Evolutionary conservation across 352 stramenopile genomes (phyloP).

Genomic region (Phytophthora tentaculata): DNA sequence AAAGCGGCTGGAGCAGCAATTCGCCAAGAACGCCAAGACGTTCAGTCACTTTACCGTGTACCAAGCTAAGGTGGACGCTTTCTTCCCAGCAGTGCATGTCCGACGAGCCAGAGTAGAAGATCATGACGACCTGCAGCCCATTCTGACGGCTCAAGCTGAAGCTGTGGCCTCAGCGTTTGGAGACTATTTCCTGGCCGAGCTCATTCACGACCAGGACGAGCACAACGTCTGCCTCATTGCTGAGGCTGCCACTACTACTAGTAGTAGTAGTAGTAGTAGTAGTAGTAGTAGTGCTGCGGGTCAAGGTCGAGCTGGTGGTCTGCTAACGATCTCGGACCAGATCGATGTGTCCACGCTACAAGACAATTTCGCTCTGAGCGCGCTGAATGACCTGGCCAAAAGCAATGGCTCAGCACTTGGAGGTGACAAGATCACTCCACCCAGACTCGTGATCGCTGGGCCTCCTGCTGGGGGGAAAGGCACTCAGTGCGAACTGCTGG

Average conservation of each 20-base stretch:
- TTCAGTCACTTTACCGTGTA: conserved; percentile 63
- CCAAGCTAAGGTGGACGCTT: conserved; percentile 39
- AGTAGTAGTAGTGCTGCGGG: no score
- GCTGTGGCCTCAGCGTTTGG: conserved; percentile 79
- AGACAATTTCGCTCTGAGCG: conserved; percentile 81
- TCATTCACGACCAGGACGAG: conserved; percentile 90
- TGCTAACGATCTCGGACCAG: conserved; percentile 86
- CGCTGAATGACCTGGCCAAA: conserved; percentile 82
- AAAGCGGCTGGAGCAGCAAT: conserved; percentile 36
- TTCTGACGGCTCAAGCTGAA: conserved; percentile 67
- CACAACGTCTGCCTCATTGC: conserved; percentile 87
- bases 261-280: no score
- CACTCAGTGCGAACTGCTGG: conserved; percentile 94
- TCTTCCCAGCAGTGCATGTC: conserved; percentile 59
- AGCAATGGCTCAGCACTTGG: conserved; percentile 22
- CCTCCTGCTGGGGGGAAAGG: conserved; percentile 94
- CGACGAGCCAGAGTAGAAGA: conserved; percentile 80
- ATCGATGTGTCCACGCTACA: conserved; percentile 85
- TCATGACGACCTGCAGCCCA: conserved; percentile 81
- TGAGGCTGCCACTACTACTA: conserved; percentile 34
- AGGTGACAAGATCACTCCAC: conserved; percentile 43
- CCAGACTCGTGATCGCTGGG: conserved; percentile 87
- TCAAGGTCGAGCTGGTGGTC: conserved; percentile 63
- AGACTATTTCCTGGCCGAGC: conserved; percentile 93
- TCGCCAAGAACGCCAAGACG: conserved; percentile 41